Evolutionary conservation across 2,329 filamentous ascomycete species (phyloP).

Genomic region (Paecilomyces sp.): DNA sequence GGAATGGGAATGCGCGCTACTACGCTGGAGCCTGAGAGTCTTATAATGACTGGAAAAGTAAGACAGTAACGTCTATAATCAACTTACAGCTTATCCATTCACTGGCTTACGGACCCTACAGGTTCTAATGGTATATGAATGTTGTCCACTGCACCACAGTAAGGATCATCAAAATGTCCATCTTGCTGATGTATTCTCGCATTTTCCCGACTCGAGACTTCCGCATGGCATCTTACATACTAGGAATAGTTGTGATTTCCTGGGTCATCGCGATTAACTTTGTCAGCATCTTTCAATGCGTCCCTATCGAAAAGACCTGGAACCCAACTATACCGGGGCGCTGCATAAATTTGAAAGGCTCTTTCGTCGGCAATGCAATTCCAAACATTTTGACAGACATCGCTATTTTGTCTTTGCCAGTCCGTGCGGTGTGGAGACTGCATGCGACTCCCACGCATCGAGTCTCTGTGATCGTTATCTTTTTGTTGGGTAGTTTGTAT

Average conservation of each 20-base stretch:
- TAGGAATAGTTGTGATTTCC: slow-evolving; percentile 38
- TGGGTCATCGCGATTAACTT: slow-evolving; percentile 46
- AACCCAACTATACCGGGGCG: slow-evolving; percentile 37
- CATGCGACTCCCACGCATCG: slow-evolving; percentile 6
- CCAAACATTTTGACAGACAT: slow-evolving; percentile 25
- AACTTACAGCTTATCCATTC: slow-evolving; percentile 8
- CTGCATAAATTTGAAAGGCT: slow-evolving; percentile 45
- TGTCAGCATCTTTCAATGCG: slow-evolving; percentile 48
- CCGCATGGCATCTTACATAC: slow-evolving; percentile 33
- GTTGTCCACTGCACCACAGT: slow-evolving; percentile 34
- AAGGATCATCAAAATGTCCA: slow-evolving; percentile 44
- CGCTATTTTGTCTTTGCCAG: slow-evolving; percentile 17
- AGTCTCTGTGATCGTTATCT: background rate
- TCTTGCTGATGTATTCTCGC: slow-evolving; percentile 48
- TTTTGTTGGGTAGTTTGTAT: background rate
- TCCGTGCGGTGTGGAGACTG: slow-evolving; percentile 17
- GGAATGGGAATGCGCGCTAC: slow-evolving; percentile 12
- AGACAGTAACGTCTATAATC: slow-evolving; percentile 3
- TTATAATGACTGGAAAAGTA: slow-evolving; percentile 26
- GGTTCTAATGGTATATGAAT: slow-evolving; percentile 39
- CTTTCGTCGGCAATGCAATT: slow-evolving; percentile 45
- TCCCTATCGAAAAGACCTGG: slow-evolving; percentile 45
- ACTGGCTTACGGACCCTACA: slow-evolving; percentile 11
- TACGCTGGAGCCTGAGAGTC: background rate
- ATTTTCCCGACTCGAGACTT: slow-evolving; percentile 44